Percentiles rank a stretch among this genome's conserved stretches.
Evolutionary conservation across 116 monocot genomes (phyloP).

Genomic region (Cymodocea nodosa): DNA sequence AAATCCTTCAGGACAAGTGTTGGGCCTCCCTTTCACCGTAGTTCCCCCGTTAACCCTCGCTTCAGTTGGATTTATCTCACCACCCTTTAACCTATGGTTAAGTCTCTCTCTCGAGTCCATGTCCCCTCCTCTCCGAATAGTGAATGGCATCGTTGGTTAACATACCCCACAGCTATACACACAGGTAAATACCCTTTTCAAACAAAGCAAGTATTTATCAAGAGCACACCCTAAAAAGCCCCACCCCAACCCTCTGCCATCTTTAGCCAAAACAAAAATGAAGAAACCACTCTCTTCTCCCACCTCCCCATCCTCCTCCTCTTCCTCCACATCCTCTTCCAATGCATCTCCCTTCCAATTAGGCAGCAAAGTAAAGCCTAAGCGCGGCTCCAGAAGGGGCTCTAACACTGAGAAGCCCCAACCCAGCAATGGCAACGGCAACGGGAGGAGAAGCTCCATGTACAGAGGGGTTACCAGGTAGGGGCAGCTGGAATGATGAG

Average conservation of each 20-base stretch:
- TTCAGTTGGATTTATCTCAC: neutral
- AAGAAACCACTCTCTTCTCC: constrained; percentile 15
- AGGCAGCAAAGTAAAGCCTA: constrained; percentile 10
- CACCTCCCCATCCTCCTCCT: constrained; percentile 9
- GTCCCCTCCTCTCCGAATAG: too few species aligned
- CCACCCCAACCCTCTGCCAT: neutral
- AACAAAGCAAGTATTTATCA: neutral
- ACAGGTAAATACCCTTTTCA: too few species aligned
- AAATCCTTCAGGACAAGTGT: constrained; percentile 24
- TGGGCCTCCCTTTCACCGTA: constrained; percentile 1
- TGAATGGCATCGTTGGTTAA: too few species aligned
- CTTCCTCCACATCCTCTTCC: constrained; percentile 5
- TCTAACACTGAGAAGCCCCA: constrained; percentile 2
- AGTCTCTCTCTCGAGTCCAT: neutral
- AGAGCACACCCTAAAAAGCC: neutral
- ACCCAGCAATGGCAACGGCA: constrained; percentile 8
- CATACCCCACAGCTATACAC: too few species aligned
- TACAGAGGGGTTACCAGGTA: constrained; percentile 64
- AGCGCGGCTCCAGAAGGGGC: constrained; percentile 3
- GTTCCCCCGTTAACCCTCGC: neutral
- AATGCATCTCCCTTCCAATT: neutral
- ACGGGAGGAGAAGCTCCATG: constrained; percentile 29
- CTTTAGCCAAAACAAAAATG: constrained; percentile 5
- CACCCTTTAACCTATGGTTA: constrained; percentile 1
- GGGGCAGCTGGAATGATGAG: neutral